Evolutionary conservation across 805 yeast genomes (phyloP), one percentile per base, ranked within the genome.

Genomic region (Starmera amethionina): DNA sequence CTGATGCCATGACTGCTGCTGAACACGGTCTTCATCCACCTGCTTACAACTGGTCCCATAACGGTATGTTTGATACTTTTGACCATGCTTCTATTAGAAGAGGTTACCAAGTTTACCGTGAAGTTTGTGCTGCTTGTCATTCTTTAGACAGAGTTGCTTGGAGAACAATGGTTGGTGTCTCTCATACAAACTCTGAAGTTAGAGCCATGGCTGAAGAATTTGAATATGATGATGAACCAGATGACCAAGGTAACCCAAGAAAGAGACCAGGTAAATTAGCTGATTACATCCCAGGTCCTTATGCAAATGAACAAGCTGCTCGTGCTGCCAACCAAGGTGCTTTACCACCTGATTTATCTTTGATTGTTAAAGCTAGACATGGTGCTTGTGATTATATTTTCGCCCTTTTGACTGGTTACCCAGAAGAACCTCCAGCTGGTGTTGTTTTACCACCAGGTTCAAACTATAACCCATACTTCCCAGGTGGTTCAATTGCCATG

Each of bases 321-420:
- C 86, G 98, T 74, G 96, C 97, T 52, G 97, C 96, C 48, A 93
- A 93, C 77, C 96, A 87, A 73, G 98, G 98, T 69, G 97, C 98
- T 48, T 75, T 84, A 52, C 98, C 98, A 49, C 98, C 98, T 45
- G 98, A 93, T 72, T 79, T 93, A 62, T 88, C 97, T 32, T 75
- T 93, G 65, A 87, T 93, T 59, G 94, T 90, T 66, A 90, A 90
- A 78, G 97, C 98, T 52, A 85, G 98, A 77, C 97, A 93, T 71
- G 97, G 97, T 63, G 97, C 87, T 53, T 75, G 84, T 62, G 97
- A 93, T 66, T 93, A 93, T 70, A 83, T 93, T 64, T 93, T 93
- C 67, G 68, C 97, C 28, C 70, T 93, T 60, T 81, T 93, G 67
- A 93, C 97, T 47, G 98, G 98, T 62, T 93, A 93, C 74, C 97